phyloP scores from a whole-genome alignment of 805 yeast genomes.

The Wickerhamiella alocasiicola region DNA sequence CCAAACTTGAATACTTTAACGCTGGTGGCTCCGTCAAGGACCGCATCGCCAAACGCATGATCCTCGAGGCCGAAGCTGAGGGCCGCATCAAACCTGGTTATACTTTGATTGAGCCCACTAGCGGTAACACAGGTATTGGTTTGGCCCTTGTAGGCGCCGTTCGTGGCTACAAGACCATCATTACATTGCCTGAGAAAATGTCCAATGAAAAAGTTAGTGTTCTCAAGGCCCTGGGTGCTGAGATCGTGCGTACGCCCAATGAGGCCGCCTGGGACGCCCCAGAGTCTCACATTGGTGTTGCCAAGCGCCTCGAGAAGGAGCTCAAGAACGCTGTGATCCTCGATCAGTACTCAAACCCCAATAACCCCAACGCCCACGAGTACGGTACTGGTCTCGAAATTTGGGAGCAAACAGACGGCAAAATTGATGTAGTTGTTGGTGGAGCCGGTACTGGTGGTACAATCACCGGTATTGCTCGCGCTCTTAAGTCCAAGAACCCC shows the following conservation, averaged over 20 bases:
- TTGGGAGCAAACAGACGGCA: conserved; percentile 65
- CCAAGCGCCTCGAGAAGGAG: conserved; percentile 64
- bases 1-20: conserved; percentile 71
- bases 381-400: conserved; percentile 76
- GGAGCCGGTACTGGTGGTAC: conserved; percentile 97
- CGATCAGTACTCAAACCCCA: conserved; percentile 68
- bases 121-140: conserved; percentile 88
- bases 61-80: conserved; percentile 65
- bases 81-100: conserved; percentile 72
- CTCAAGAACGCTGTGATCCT: conserved; percentile 74
- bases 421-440: conserved; percentile 63
- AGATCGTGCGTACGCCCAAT: conserved; percentile 80
- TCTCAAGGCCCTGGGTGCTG: conserved; percentile 80
- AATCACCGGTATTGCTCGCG: conserved; percentile 66
- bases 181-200: conserved; percentile 85
- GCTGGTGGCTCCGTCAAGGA: conserved; percentile 88
- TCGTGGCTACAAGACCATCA: conserved; percentile 73
- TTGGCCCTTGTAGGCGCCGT: conserved; percentile 79
- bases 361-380: conserved; percentile 77
- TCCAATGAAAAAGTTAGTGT: conserved; percentile 83
- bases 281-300: conserved; percentile 83
- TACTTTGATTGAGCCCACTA: conserved; percentile 77
- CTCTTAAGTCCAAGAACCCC: conserved; percentile 58
- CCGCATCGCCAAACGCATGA: conserved; percentile 78
- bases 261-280: conserved; percentile 92